Conservation (phyloP, 2,329 filamentous ascomycete genomes). For the Talaromyces verruculosus region DNA sequence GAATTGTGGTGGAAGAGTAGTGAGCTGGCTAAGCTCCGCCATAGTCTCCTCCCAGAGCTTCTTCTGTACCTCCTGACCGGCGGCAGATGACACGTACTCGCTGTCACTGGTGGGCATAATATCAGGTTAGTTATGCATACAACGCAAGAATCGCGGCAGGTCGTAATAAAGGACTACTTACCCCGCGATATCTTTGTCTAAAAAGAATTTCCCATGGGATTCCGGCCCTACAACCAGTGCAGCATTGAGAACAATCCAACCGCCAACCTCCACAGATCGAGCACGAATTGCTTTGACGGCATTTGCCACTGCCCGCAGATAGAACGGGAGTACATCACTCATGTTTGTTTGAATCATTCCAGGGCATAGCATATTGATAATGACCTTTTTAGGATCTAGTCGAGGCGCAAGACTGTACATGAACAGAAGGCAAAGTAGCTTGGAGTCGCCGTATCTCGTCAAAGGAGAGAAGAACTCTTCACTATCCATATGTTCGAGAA, state of each 20-base stretch:
- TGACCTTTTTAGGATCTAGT: slow-evolving; percentile 24
- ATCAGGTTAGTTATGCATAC: background rate
- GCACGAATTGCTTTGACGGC: slow-evolving; percentile 22
- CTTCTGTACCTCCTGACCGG: slow-evolving; percentile 26
- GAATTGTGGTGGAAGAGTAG: slow-evolving; percentile 21
- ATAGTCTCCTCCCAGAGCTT: slow-evolving; percentile 28
- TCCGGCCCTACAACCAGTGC: slow-evolving; percentile 26
- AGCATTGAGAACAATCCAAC: slow-evolving; percentile 25
- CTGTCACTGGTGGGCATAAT: slow-evolving; percentile 18
- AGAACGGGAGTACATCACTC: slow-evolving; percentile 25
- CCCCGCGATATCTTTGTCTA: slow-evolving; percentile 26
- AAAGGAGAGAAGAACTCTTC: slow-evolving; percentile 12
- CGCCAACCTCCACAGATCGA: slow-evolving; percentile 25
- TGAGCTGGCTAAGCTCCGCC: slow-evolving; percentile 23
- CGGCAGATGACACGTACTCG: slow-evolving; percentile 24
- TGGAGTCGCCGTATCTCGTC: slow-evolving; percentile 25
- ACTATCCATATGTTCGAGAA: slow-evolving; percentile 24
- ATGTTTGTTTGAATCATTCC: slow-evolving; percentile 28
- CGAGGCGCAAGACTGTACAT: slow-evolving; percentile 27
- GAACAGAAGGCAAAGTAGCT: slow-evolving; percentile 29
- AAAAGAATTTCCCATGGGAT: slow-evolving; percentile 27
- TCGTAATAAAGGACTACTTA: slow-evolving; percentile 21
- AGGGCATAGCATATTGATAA: slow-evolving; percentile 32
- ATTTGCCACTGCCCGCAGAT: slow-evolving; percentile 23
- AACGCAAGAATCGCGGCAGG: background rate